Percentiles rank a stretch among this genome's conserved stretches.
phyloP scores from a whole-genome alignment of 257 asterid species.

The Solanum raphanifolium region DNA sequence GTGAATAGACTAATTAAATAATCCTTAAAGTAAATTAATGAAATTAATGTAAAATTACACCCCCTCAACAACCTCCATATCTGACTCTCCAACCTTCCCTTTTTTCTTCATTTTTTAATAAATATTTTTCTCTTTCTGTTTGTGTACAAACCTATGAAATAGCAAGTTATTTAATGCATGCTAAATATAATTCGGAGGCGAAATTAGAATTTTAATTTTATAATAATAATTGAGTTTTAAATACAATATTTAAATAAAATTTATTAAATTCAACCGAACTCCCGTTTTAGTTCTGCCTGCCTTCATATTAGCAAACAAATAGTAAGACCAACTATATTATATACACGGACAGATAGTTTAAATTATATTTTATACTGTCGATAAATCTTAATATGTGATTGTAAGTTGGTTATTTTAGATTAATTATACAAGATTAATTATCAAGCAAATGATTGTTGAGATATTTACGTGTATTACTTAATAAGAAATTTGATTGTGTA shows the following conservation, averaged over 20 bases:
- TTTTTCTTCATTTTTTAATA: not conserved
- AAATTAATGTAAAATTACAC: not conserved
- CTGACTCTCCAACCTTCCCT: not conserved
- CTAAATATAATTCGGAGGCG: not conserved
- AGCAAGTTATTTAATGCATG: not conserved
- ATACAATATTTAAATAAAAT: not conserved
- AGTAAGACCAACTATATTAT: not conserved
- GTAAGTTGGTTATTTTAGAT: not conserved
- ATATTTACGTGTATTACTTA: not conserved
- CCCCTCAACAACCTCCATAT: not conserved
- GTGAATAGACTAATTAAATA: not conserved
- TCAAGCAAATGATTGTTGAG: not conserved
- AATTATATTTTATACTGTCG: not conserved
- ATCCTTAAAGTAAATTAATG: not conserved
- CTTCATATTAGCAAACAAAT: not conserved
- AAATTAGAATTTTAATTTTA: not conserved
- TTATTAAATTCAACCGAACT: not conserved
- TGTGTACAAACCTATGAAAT: not conserved
- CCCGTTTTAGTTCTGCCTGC: not conserved
- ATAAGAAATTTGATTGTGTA: not conserved
- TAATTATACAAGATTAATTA: not conserved
- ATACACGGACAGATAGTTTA: not conserved
- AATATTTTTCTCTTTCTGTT: not conserved
- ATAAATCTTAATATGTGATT: not conserved
- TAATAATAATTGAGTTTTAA: not conserved